Evolutionary conservation across 345 rosid species (phyloP).

Genomic region (Triadica sebifera): DNA sequence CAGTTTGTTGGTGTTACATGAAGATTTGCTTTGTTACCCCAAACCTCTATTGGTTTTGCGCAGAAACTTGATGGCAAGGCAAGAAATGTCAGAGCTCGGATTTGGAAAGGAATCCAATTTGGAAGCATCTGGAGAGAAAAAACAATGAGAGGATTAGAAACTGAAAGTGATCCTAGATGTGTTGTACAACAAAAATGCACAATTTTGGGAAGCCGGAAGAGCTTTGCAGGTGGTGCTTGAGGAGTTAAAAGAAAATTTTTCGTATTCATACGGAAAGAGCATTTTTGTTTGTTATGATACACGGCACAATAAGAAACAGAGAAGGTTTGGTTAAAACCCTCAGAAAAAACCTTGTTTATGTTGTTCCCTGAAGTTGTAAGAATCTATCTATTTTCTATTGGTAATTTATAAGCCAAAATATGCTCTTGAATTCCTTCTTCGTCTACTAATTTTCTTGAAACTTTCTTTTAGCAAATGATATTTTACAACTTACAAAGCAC

Average conservation of each 20-base stretch:
- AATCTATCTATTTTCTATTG: not conserved
- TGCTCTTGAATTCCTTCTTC: not conserved
- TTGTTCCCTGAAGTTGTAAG: not conserved
- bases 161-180: slow-evolving; percentile 6
- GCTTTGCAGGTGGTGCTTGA: not conserved
- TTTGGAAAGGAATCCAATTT: slow-evolving; percentile 43
- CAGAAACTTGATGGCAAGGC: slow-evolving; percentile 96
- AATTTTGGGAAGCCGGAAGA: not conserved
- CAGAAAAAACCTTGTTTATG: not conserved
- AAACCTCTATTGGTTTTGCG: slow-evolving; percentile 8
- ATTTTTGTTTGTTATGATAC: not conserved
- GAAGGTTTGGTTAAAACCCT: not conserved
- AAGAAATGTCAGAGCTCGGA: slow-evolving; percentile 81
- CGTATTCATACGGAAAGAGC: not conserved
- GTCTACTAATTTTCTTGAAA: not conserved
- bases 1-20: not conserved
- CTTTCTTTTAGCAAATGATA: not conserved
- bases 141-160: slow-evolving; percentile 19
- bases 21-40: not conserved
- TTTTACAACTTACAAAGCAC: not conserved
- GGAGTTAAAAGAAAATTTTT: no score
- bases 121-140: slow-evolving; percentile 35
- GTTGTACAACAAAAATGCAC: not conserved
- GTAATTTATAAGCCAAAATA: not conserved
- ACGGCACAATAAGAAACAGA: not conserved